Conservation (phyloP, 768 basidiomycete genomes). For the Brasilioporus rufonigricans region DNA sequence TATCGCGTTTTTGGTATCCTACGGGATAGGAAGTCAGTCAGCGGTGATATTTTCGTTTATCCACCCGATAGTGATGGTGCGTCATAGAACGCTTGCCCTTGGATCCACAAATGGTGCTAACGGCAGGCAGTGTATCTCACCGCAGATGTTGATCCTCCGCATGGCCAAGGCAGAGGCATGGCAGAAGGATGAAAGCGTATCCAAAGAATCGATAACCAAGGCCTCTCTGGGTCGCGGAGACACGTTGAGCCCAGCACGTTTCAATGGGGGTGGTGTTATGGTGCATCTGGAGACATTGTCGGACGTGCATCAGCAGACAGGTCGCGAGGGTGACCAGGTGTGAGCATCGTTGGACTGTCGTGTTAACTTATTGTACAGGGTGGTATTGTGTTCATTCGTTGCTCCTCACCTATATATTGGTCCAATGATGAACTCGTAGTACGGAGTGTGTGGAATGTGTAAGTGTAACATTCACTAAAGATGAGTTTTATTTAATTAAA, state of each 20-base stretch:
- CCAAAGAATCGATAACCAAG: not conserved
- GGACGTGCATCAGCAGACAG: not conserved
- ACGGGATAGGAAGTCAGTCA: not conserved
- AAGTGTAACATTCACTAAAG: too few relatives aligned
- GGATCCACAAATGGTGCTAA: not conserved
- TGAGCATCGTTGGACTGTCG: not conserved
- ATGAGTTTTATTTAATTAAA: too few relatives aligned
- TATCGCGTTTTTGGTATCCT: not conserved
- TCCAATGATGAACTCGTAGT: not conserved
- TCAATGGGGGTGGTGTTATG: not conserved
- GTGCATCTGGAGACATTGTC: not conserved
- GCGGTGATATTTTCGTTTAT: not conserved
- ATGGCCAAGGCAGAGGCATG: not conserved
- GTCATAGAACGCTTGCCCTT: not conserved
- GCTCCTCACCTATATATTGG: not conserved
- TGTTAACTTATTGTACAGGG: not conserved
- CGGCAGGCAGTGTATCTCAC: not conserved
- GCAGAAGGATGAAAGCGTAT: not conserved
- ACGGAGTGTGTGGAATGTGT: too few relatives aligned
- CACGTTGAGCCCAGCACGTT: not conserved
- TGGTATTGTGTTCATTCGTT: not conserved
- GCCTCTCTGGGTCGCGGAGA: not conserved
- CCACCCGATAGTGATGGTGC: not conserved
- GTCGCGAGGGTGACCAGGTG: not conserved
- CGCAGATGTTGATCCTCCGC: slow-evolving; percentile 1